phyloP scores from a whole-genome alignment of 768 basidiomycete species.

The Hydnomerulius pinastri region DNA sequence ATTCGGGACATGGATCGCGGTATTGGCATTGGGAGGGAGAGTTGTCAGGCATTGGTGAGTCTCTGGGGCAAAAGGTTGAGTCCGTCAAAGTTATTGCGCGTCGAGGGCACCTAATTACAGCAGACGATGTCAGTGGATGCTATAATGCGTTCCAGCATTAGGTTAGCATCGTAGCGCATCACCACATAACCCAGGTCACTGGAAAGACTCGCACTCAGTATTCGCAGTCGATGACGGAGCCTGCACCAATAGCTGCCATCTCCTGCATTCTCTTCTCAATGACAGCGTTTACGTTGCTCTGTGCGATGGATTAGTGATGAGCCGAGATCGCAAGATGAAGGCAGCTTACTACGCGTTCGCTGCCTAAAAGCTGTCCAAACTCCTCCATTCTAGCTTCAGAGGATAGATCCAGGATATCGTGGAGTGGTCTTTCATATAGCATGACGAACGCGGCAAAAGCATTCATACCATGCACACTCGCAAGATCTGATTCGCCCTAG shows the following conservation, averaged over 20 bases:
- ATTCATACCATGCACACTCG: conserved; percentile 63
- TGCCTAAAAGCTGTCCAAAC: conserved; percentile 51
- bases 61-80: conserved; percentile 21
- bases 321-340: background rate
- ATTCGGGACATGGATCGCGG: conserved; percentile 10
- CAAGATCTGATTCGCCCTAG: conserved; percentile 65
- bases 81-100: conserved; percentile 21
- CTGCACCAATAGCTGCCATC: conserved; percentile 18
- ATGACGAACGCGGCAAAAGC: conserved; percentile 67
- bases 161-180: conserved; percentile 8
- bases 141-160: conserved; percentile 20
- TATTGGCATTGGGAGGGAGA: too few species aligned
- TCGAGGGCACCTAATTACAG: conserved; percentile 23
- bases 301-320: conserved; percentile 10
- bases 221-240: conserved; percentile 14
- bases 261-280: conserved; percentile 37
- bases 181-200: conserved; percentile 1
- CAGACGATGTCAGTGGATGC: conserved; percentile 29
- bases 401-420: conserved; percentile 55
- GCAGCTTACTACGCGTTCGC: conserved; percentile 52
- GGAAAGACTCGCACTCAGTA: conserved; percentile 6
- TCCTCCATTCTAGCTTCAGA: conserved; percentile 47
- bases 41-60: too few species aligned
- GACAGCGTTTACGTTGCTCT: conserved; percentile 39
- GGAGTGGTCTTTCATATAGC: conserved; percentile 52